phyloP scores from a whole-genome alignment of 352 stramenopile species.

The Aphanomyces cochlioides region DNA sequence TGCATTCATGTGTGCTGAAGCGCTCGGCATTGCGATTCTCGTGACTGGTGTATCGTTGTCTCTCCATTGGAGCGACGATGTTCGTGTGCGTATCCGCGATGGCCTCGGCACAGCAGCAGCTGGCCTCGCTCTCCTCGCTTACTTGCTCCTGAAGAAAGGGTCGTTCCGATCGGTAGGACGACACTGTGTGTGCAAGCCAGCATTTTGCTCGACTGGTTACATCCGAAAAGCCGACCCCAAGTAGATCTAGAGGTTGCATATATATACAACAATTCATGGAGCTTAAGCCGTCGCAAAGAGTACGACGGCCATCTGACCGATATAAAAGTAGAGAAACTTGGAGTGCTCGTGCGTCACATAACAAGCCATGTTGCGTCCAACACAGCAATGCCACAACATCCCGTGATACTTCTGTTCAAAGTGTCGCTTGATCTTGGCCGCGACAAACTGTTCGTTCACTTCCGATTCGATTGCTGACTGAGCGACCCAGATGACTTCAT shows the following conservation, averaged over 20 bases:
- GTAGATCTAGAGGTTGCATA: neutral
- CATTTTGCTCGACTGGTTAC: constrained; percentile 82
- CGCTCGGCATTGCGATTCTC: constrained; percentile 44
- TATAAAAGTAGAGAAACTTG: constrained; percentile 96
- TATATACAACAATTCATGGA: neutral
- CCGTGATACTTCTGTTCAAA: constrained; percentile 92
- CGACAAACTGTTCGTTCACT: constrained; percentile 85
- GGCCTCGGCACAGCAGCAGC: constrained; percentile 50
- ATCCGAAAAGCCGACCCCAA: constrained; percentile 37
- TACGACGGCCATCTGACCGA: constrained; percentile 92
- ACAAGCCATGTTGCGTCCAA: constrained; percentile 92
- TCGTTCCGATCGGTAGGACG: constrained; percentile 70
- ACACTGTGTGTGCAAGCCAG: constrained; percentile 81
- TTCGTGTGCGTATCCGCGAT: constrained; percentile 56
- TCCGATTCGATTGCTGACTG: constrained; percentile 78
- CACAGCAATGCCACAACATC: constrained; percentile 92
- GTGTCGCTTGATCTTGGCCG: constrained; percentile 86
- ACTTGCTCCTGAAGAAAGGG: constrained; percentile 81
- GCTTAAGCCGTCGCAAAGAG: constrained; percentile 81
- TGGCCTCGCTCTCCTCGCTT: constrained; percentile 48
- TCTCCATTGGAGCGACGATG: constrained; percentile 52
- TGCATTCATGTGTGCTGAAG: constrained; percentile 55
- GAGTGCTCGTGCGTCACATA: constrained; percentile 92
- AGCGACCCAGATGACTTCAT: constrained; percentile 75
- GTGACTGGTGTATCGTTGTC: constrained; percentile 64